Evolutionary conservation across 163 green algal genomes (phyloP), one percentile per base, ranked within the genome.

Genomic region (Scenedesmus sp.): DNA sequence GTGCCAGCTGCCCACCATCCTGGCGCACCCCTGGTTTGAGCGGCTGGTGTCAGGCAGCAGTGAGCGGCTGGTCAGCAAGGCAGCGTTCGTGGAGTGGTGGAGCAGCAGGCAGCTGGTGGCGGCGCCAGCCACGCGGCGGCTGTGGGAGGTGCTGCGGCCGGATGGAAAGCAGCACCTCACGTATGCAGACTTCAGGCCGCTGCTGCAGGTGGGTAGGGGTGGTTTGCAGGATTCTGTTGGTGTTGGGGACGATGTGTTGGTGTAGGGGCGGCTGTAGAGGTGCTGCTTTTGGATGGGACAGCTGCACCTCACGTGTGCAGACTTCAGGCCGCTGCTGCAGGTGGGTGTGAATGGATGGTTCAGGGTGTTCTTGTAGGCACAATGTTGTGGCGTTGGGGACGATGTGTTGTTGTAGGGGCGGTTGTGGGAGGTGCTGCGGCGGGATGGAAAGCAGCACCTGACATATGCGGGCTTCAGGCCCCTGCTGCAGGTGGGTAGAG

Each of bases 311-410:
- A 93, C 87, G 23, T 96, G 97, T 57, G 94, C 95, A 9, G 98
- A 99, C 94, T 96, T 99, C 64, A 96, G 94, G 90, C 96, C 96
- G 57, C 93, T 99, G 82, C 94, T 99, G 95, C 92, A 95, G 89
- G 82, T 83, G 70, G 70, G 66, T 70, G 10, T 20, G 2, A 70
- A 23, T 13, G 8, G 16, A 46, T 46, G 34, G 10, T 13, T 70
- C 18, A 23, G 62, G 62, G 9, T 70, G 9, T 70, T 16, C 62
- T 23, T 12, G 62, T 70, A 23, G 64, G 34, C 34, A 46, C 34
- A 46, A 46, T 46, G 34, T 46, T 46, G 34, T 46, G 34, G 34
- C 34, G 34, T 46, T 46, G 34, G 34, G 34, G 34, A 46, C 34
- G 34, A 46, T 46, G 34, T 46, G 34, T 46, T 46, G 34, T 46